phyloP scores from a whole-genome alignment of 108 stramenopile species.

The Nitzschia inconspicua region DNA sequence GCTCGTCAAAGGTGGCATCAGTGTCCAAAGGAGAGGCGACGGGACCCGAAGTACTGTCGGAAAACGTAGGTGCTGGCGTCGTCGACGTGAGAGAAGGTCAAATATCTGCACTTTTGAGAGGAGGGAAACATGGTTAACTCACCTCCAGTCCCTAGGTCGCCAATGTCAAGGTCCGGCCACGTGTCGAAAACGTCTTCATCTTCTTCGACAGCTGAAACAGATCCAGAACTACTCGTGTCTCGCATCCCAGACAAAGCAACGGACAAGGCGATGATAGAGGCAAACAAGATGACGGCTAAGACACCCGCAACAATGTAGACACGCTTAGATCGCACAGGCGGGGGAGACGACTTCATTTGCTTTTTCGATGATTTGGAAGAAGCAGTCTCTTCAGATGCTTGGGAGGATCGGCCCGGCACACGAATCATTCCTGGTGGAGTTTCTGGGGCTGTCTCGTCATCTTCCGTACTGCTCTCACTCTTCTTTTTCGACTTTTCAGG shows the following conservation, averaged over 20 bases:
- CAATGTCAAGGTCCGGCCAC: constrained; percentile 7
- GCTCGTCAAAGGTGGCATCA: neutral
- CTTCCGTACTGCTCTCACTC: neutral
- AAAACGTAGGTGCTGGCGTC: too few species aligned
- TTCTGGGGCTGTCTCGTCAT: constrained; percentile 4
- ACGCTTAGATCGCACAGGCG: neutral
- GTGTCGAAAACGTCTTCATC: neutral
- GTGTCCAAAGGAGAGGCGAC: neutral
- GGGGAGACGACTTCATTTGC: too few species aligned
- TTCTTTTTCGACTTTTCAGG: constrained; percentile 14
- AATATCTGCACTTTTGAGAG: too few species aligned
- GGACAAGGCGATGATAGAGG: constrained; percentile 2
- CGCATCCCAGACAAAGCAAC: constrained; percentile 5
- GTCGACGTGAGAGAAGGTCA: too few species aligned
- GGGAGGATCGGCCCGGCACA: neutral
- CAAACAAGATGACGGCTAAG: constrained; percentile 1
- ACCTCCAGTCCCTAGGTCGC: too few species aligned
- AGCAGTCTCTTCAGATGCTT: neutral
- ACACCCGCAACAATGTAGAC: constrained; percentile 1
- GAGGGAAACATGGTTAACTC: too few species aligned
- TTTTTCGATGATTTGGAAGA: too few species aligned
- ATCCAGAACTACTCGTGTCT: too few species aligned
- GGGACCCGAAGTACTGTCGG: neutral
- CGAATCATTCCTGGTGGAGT: constrained; percentile 8
- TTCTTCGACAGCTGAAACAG: too few species aligned